These are phyloP conservation scores for Globisporangium yorkense DNA, from an alignment of 352 stramenopile genomes.

Conservation along the genomic window DNA sequence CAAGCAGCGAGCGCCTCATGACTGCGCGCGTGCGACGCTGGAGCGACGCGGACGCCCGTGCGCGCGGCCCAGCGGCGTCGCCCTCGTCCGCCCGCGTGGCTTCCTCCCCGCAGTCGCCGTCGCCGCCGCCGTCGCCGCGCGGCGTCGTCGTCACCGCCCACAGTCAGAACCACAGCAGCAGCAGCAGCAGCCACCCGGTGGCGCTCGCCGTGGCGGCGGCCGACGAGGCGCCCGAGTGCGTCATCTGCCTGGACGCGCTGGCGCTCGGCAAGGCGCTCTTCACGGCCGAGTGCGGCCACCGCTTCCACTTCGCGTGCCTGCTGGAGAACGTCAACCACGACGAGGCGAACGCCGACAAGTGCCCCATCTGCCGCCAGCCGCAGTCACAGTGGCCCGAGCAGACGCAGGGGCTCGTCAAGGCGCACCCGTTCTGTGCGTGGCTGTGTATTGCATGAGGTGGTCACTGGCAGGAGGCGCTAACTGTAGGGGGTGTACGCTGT, in stretches of 20 bases:
- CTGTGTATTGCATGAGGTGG: neutral
- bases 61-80: constrained; percentile 12
- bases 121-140: constrained; percentile 4
- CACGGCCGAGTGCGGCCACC: constrained; percentile 80
- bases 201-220: constrained; percentile 13
- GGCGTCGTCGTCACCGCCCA: neutral
- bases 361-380: constrained; percentile 80
- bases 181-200: neutral
- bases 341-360: constrained; percentile 86
- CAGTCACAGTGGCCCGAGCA: constrained; percentile 84
- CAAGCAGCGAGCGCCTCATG: constrained; percentile 3
- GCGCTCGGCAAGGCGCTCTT: constrained; percentile 62
- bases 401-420: constrained; percentile 79
- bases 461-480: too few relatives aligned
- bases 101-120: constrained; percentile 15
- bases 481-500: neutral
- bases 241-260: constrained; percentile 83
- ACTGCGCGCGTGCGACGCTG: constrained; percentile 53
- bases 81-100: constrained; percentile 4
- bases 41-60: constrained; percentile 58
- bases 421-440: constrained; percentile 71
- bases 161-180: neutral
- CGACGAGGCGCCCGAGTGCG: constrained; percentile 54
- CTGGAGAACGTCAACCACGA: constrained; percentile 88
- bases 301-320: constrained; percentile 83